Base-by-base conservation (phyloP, 495 filamentous ascomycete genomes). In the Cenococcum geophilum region DNA sequence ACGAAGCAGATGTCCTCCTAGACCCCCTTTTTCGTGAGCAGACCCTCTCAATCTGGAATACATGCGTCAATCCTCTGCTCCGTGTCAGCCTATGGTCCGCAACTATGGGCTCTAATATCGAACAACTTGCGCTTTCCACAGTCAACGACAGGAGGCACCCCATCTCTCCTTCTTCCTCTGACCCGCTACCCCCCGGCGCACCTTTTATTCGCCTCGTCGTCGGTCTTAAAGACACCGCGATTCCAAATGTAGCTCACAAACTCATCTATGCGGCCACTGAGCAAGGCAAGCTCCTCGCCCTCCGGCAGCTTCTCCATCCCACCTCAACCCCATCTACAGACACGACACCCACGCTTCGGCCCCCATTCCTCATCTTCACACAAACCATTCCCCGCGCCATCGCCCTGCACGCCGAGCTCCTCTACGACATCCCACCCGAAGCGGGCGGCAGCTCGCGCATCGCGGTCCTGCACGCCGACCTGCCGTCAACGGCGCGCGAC, bases 1-100 rank as follows among this genome's bases (percentile, higher is more conserved):
- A 98, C 66, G 93, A 98, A 77, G 93, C 91, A 9, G 93, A 98
- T 74, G 89, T 97, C 21, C 85, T 98, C 12, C 81, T 98, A 14
- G 93, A 99, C 62, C 84, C 88, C 12, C 77, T 95, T 12, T 97
- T 98, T 76, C 82, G 88, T 34, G 86, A 92, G 25, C 95, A 98
- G 68, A 97, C 91, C 0, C 76, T 96, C 22, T 81, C 80, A 35
- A 89, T 97, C 66, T 97, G 92, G 93, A 78, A 81, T 21, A 79
- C 86, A 18, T 91, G 89, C 73, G 80, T 78, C 8, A 80, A 85
- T 62, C 76, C 83, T 1, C 72, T 78, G 20, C 78, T 97, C 10
- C 79, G 85, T 5, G 82, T 89, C 1, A 87, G 85, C 51, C 82
- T 95, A 54, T 99, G 92, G 89, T 97, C 92, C 20, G 93, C 95